Evolutionary conservation across 2,329 filamentous ascomycete species (phyloP).

Genomic region (Colletotrichum godetiae): DNA sequence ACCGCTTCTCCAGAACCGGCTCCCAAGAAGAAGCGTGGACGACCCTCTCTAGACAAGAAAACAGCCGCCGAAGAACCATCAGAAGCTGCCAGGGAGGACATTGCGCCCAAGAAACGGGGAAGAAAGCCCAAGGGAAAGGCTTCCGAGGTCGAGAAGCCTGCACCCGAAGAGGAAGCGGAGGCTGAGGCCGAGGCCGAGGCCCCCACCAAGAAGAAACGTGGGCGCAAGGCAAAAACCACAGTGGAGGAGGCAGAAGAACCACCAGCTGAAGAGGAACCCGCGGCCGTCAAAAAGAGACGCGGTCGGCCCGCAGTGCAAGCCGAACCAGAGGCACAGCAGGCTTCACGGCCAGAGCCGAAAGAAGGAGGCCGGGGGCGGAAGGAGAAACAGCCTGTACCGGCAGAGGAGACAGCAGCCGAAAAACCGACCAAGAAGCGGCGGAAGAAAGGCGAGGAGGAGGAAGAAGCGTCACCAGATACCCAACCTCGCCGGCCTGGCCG

Average conservation of each 20-base stretch:
- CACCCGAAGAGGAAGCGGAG: slow-evolving; percentile 22
- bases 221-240: slow-evolving; percentile 35
- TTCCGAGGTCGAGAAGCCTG: background rate
- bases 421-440: slow-evolving; percentile 20
- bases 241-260: slow-evolving; percentile 29
- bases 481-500: slow-evolving; percentile 35
- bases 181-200: background rate
- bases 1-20: slow-evolving; percentile 37
- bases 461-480: slow-evolving; percentile 20
- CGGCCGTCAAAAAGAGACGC: background rate
- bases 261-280: slow-evolving; percentile 17
- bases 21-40: slow-evolving; percentile 39
- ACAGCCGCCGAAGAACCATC: slow-evolving; percentile 17
- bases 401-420: background rate
- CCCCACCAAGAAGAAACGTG: slow-evolving; percentile 36
- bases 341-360: background rate
- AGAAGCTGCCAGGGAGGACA: slow-evolving; percentile 26
- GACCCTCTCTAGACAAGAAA: slow-evolving; percentile 41
- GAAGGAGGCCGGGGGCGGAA: background rate
- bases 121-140: slow-evolving; percentile 9
- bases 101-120: slow-evolving; percentile 12
- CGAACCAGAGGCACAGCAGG: slow-evolving; percentile 31
- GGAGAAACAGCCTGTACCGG: background rate
- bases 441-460: slow-evolving; percentile 21
- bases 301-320: slow-evolving; percentile 4